Conservation (phyloP, 2,329 filamentous ascomycete species). For the Fusarium udum region DNA sequence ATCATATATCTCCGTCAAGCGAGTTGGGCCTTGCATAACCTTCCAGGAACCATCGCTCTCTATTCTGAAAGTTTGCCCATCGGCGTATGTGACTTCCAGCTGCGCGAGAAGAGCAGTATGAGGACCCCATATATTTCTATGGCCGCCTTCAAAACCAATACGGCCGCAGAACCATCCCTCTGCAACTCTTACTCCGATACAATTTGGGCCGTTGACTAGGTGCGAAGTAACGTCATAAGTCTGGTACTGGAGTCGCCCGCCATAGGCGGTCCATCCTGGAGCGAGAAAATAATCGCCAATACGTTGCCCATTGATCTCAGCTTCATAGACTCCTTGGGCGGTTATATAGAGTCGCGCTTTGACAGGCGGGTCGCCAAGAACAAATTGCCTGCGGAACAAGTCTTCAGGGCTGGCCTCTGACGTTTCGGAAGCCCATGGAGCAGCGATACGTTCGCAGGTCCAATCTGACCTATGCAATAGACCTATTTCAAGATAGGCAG, state of each 20-base stretch:
- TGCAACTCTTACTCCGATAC: conserved; percentile 52
- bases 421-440: too few relatives aligned
- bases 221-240: conserved; percentile 58
- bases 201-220: conserved; percentile 36
- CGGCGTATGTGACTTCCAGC: background rate
- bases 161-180: conserved; percentile 46
- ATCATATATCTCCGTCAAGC: conserved; percentile 57
- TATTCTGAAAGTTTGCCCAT: background rate
- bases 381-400: too few relatives aligned
- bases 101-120: conserved; percentile 9
- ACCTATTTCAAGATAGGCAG: conserved; percentile 44
- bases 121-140: conserved; percentile 21
- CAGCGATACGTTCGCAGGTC: too few relatives aligned
- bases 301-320: conserved; percentile 54
- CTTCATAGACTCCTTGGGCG: conserved; percentile 55
- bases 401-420: too few relatives aligned
- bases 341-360: conserved; percentile 56
- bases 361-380: background rate
- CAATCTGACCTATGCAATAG: conserved; percentile 35
- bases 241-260: conserved; percentile 58
- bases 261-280: conserved; percentile 62
- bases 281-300: conserved; percentile 54
- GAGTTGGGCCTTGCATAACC: conserved; percentile 45
- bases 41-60: conserved; percentile 52
- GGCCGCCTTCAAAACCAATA: conserved; percentile 35